Conservation (phyloP, 176 grass and related monocot genomes). For the Zoysia japonica region DNA sequence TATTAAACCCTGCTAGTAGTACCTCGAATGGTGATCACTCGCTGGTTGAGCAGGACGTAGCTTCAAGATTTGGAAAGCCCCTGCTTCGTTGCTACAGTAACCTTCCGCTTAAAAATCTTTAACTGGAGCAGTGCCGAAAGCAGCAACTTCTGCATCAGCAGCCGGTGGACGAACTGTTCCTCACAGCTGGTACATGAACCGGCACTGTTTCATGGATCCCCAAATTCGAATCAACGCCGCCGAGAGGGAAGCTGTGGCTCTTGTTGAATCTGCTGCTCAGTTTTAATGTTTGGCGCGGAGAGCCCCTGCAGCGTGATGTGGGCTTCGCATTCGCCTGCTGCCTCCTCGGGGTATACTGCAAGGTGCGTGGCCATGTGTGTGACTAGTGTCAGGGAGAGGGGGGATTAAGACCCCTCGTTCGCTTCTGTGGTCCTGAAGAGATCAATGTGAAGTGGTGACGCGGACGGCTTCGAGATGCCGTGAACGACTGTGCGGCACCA, state of each 20-base stretch:
- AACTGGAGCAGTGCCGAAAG: not conserved
- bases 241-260: slow-evolving; percentile 4
- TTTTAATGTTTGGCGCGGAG: not conserved
- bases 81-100: not conserved
- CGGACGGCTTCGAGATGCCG: too few species aligned
- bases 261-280: slow-evolving; percentile 22
- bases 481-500: too few species aligned
- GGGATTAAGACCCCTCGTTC: too few species aligned
- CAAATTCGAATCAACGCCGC: slow-evolving; percentile 1
- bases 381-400: too few species aligned
- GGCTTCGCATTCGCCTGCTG: too few species aligned
- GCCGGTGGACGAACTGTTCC: not conserved
- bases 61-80: slow-evolving; percentile 36
- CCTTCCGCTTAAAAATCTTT: not conserved
- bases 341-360: too few species aligned
- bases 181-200: slow-evolving; percentile 4
- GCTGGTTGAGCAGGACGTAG: not conserved
- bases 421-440: too few species aligned
- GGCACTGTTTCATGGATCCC: not conserved
- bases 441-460: too few species aligned
- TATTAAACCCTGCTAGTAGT: too few species aligned
- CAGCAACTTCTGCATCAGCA: not conserved
- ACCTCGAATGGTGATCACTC: not conserved
- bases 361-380: too few species aligned
- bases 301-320: too few species aligned